Conservation (phyloP, 176 grass and related monocot genomes). For the Hsuehochloa calcarea region DNA sequence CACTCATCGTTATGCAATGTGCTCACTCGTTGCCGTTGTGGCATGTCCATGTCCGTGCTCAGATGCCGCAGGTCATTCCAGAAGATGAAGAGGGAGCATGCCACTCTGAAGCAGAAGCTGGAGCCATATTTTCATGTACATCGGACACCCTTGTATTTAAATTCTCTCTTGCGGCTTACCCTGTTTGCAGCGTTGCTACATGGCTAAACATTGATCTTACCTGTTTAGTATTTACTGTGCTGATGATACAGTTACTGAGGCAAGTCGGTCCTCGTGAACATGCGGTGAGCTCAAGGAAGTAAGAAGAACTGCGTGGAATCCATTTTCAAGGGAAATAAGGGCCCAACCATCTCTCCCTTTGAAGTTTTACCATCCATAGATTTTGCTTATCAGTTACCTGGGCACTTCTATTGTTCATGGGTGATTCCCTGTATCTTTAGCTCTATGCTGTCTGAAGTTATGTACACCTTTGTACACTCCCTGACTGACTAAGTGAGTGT, state of each 20-base stretch:
- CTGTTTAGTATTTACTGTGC: constrained; percentile 5
- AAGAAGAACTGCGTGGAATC: constrained; percentile 18
- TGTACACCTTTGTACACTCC: background rate
- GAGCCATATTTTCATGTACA: constrained; percentile 68
- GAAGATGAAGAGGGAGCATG: constrained; percentile 70
- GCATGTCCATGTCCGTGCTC: constrained; percentile 7
- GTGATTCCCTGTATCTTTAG: background rate
- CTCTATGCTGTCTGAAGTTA: constrained; percentile 7
- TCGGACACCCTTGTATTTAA: background rate
- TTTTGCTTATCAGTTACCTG: constrained; percentile 31
- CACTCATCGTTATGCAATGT: background rate
- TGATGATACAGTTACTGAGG: constrained; percentile 48
- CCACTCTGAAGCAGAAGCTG: constrained; percentile 61
- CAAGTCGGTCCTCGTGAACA: constrained; percentile 47
- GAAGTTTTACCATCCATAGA: constrained; percentile 15
- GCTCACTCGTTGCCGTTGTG: background rate
- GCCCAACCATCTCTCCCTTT: background rate
- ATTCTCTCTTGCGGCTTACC: background rate
- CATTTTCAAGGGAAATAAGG: constrained; percentile 9
- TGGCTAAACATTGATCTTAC: constrained; percentile 1
- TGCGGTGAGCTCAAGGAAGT: constrained; percentile 46
- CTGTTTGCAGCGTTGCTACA: background rate
- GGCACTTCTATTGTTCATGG: constrained; percentile 2
- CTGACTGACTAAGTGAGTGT: background rate
- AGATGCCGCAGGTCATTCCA: constrained; percentile 69